Evolutionary conservation across 768 basidiomycete species (phyloP).

Genomic region (Pleurotus platypus): DNA sequence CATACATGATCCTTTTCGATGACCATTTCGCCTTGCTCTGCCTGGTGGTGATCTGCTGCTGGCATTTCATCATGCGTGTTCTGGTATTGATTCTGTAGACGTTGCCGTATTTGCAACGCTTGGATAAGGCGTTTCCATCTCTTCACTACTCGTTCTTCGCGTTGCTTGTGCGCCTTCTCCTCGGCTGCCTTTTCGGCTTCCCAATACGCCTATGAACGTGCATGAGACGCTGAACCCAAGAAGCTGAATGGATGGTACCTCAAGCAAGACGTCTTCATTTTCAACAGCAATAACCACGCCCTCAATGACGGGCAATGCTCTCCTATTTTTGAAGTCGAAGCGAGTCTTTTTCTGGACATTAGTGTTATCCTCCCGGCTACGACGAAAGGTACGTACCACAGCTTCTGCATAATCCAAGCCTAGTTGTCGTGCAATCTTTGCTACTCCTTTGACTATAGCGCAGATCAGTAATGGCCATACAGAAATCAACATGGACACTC

Average conservation of each 20-base stretch:
- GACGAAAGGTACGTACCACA: slow-evolving; percentile 53
- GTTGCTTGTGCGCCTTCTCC: slow-evolving; percentile 72
- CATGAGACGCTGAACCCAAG: background rate
- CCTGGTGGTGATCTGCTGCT: slow-evolving; percentile 9
- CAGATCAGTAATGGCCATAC: slow-evolving; percentile 9
- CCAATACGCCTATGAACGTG: slow-evolving; percentile 67
- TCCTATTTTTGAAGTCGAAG: slow-evolving; percentile 93
- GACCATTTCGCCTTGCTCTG: slow-evolving; percentile 7
- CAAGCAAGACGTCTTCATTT: slow-evolving; percentile 67
- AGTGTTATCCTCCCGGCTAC: slow-evolving; percentile 7
- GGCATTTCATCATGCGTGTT: slow-evolving; percentile 14
- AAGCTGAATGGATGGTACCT: slow-evolving; percentile 45
- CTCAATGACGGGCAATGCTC: slow-evolving; percentile 79
- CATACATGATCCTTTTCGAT: background rate
- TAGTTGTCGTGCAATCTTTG: slow-evolving; percentile 84
- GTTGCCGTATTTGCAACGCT: slow-evolving; percentile 81
- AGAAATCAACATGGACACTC: slow-evolving; percentile 27
- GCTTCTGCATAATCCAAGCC: slow-evolving; percentile 93
- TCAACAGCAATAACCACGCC: slow-evolving; percentile 88
- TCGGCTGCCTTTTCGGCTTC: slow-evolving; percentile 75
- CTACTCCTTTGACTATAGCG: slow-evolving; percentile 71
- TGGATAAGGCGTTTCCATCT: slow-evolving; percentile 87
- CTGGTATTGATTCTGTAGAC: slow-evolving; percentile 78
- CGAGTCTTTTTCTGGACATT: slow-evolving; percentile 65
- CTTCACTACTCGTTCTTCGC: slow-evolving; percentile 77